A percentile compares a stretch with the other conserved stretches of the same genome.
These are phyloP conservation scores for Barnettozyma botsteinii DNA, from an alignment of 805 yeast species.

Conservation along the genomic window DNA sequence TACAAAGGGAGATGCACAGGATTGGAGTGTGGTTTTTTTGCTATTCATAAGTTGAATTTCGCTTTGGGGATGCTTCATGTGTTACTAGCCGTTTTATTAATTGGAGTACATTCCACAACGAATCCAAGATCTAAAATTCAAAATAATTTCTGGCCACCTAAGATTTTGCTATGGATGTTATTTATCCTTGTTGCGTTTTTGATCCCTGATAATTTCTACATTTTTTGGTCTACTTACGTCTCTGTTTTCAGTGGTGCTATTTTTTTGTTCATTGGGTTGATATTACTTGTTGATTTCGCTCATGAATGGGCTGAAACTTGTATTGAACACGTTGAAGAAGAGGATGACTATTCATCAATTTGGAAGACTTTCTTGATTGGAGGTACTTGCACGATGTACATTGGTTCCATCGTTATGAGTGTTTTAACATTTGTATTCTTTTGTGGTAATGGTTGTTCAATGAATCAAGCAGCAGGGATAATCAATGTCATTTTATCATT, in stretches of 20 bases:
- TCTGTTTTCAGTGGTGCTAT: conserved; percentile 80
- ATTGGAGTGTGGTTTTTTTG: conserved; percentile 84
- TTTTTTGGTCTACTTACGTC: conserved; percentile 86
- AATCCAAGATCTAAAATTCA: conserved; percentile 80
- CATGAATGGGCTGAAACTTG: conserved; percentile 99
- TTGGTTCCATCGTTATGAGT: conserved; percentile 66
- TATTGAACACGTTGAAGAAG: conserved; percentile 82
- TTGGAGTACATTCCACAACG: conserved; percentile 71
- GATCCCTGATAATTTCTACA: conserved; percentile 82
- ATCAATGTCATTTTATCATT: conserved; percentile 64
- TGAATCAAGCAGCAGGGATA: conserved; percentile 85
- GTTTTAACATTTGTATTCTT: conserved; percentile 77
- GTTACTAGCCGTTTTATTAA: conserved; percentile 55
- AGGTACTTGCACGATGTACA: conserved; percentile 83
- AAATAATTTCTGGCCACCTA: conserved; percentile 87
- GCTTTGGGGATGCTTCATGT: conserved; percentile 81
- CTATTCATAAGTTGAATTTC: conserved; percentile 88
- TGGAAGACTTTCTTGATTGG: conserved; percentile 83
- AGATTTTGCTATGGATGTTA: conserved; percentile 53
- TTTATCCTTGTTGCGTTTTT: conserved; percentile 60
- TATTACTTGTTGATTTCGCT: conserved; percentile 90
- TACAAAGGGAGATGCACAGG: conserved; percentile 74
- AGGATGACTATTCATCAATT: conserved; percentile 48
- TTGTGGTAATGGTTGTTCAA: conserved; percentile 72
- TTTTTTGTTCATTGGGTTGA: conserved; percentile 84